Evolutionary conservation across 768 basidiomycete genomes (phyloP).

Genomic region (Exidia glandulosa): DNA sequence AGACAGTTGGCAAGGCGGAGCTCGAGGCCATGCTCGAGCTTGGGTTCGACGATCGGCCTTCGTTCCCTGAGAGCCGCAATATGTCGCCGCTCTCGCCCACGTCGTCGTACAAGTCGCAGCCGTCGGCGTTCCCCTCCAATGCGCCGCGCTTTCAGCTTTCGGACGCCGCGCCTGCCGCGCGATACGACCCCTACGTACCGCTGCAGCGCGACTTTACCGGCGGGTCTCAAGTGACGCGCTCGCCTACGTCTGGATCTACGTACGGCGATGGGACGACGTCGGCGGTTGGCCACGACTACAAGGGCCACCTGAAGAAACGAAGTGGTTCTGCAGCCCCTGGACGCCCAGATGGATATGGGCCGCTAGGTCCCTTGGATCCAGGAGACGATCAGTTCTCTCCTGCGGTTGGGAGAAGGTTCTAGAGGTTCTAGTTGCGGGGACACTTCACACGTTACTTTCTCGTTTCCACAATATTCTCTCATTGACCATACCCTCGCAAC

Average conservation of each 20-base stretch:
- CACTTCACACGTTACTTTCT: not conserved
- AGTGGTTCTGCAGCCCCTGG: conserved; percentile 21
- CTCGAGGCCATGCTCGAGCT: conserved; percentile 86
- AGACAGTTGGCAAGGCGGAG: conserved; percentile 56
- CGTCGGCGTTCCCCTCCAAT: conserved; percentile 20
- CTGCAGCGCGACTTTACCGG: conserved; percentile 30
- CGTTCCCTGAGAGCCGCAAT: conserved; percentile 21
- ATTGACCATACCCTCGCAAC: not conserved
- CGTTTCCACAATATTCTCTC: not conserved
- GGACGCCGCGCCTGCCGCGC: conserved; percentile 36
- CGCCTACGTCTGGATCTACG: conserved; percentile 22
- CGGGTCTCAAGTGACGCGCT: conserved; percentile 19
- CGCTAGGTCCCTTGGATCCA: conserved; percentile 34
- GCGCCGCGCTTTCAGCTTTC: conserved; percentile 52
- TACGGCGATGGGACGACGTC: conserved; percentile 24
- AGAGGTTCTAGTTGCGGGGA: not conserved
- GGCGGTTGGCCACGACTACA: conserved; percentile 23
- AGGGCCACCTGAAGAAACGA: conserved; percentile 31
- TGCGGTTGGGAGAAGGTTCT: not conserved
- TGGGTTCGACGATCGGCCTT: conserved; percentile 71
- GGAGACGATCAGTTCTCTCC: conserved; percentile 4
- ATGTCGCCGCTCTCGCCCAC: conserved; percentile 13
- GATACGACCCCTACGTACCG: conserved; percentile 48
- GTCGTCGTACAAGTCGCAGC: not conserved
- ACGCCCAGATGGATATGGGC: conserved; percentile 29